Percentiles rank a stretch among this genome's conserved stretches.
Evolutionary conservation across 352 stramenopile genomes (phyloP).

Genomic region (Aphanomyces invadans): DNA sequence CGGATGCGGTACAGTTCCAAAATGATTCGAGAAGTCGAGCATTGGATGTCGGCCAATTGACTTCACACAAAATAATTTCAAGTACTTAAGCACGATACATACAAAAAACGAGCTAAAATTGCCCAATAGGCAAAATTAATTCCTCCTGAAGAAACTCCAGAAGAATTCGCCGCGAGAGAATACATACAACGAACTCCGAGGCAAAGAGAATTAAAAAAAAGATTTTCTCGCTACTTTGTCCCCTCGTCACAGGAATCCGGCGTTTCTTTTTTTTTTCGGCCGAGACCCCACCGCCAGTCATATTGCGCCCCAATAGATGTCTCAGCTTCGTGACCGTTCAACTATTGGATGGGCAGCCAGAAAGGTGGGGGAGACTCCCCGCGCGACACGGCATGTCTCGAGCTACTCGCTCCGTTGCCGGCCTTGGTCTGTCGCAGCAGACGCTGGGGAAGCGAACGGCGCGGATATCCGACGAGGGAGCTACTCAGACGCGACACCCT

Average conservation of each 20-base stretch:
- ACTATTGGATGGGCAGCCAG: neutral
- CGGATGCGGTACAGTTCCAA: constrained; percentile 7
- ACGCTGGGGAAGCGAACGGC: too few relatives aligned
- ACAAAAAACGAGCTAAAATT: neutral
- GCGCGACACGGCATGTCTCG: neutral
- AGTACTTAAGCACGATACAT: neutral
- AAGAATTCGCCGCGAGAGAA: constrained; percentile 6
- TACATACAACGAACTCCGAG: neutral
- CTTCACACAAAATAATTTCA: neutral
- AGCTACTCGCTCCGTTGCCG: too few relatives aligned
- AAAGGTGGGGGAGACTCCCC: neutral
- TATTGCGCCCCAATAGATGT: constrained; percentile 1
- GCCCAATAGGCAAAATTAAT: neutral
- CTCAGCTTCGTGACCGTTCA: neutral
- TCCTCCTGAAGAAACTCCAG: neutral
- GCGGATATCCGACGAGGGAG: too few relatives aligned
- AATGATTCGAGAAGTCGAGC: constrained; percentile 17
- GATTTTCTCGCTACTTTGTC: neutral
- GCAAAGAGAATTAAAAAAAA: constrained; percentile 2
- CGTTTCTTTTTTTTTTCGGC: neutral
- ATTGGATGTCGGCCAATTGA: constrained; percentile 12
- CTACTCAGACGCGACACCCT: too few relatives aligned
- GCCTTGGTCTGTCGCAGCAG: too few relatives aligned
- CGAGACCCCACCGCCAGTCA: constrained; percentile 8
- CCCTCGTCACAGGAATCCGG: neutral